Evolutionary conservation across 2,329 filamentous ascomycete species (phyloP).

Genomic region (Blastomyces emzantsi): DNA sequence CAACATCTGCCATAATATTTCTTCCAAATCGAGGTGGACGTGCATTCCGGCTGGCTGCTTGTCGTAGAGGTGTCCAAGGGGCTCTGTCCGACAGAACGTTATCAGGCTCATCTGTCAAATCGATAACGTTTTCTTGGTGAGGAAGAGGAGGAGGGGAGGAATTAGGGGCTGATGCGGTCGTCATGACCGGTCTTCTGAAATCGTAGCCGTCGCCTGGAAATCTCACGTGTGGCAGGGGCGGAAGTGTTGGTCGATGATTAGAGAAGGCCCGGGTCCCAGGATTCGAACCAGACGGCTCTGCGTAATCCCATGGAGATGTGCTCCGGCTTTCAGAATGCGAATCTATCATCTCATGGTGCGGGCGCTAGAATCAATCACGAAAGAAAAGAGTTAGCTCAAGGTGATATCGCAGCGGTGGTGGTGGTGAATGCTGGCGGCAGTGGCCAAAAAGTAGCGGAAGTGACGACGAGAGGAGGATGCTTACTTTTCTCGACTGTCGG

Average conservation of each 20-base stretch:
- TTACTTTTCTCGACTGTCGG: constrained; percentile 31
- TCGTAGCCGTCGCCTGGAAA: constrained; percentile 48
- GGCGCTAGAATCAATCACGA: constrained; percentile 21
- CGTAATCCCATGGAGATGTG: constrained; percentile 21
- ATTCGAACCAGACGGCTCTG: not conserved
- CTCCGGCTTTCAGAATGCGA: constrained; percentile 21
- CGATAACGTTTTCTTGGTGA: constrained; percentile 33
- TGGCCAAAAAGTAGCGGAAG: constrained; percentile 2
- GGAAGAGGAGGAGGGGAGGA: constrained; percentile 19
- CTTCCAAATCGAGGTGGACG: constrained; percentile 30
- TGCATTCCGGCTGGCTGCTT: constrained; percentile 12
- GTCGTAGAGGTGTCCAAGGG: constrained; percentile 13
- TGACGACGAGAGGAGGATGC: constrained; percentile 5
- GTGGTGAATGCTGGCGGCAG: not conserved
- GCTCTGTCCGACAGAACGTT: constrained; percentile 21
- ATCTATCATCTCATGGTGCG: constrained; percentile 30
- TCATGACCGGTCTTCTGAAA: constrained; percentile 44
- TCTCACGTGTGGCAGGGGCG: constrained; percentile 28
- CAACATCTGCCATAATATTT: constrained; percentile 31
- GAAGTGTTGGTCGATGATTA: constrained; percentile 19
- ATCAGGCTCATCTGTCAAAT: constrained; percentile 40
- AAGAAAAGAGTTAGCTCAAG: constrained; percentile 15
- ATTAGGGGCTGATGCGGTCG: constrained; percentile 31
- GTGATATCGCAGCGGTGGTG: not conserved
- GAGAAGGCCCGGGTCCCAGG: constrained; percentile 12